phyloP scores from a whole-genome alignment of 1,284 basidiomycete genomes.

The Papiliotrema fonsecae region DNA sequence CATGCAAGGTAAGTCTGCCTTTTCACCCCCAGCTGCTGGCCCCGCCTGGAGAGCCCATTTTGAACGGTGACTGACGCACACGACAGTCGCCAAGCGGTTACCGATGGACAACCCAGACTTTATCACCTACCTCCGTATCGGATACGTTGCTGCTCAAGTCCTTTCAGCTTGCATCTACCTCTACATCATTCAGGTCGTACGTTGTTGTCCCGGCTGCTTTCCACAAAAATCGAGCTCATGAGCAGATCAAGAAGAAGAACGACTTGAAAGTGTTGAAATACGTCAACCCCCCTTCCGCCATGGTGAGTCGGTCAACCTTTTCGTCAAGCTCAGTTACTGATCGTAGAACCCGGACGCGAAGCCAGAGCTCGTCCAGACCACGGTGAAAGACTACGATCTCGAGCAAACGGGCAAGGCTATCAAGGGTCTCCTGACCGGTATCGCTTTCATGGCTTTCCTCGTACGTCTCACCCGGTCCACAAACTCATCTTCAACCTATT shows the following conservation, averaged over 20 bases:
- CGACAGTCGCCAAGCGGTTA: constrained; percentile 73
- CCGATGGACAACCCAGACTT: constrained; percentile 85
- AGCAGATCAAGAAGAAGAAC: constrained; percentile 85
- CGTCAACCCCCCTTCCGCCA: constrained; percentile 52
- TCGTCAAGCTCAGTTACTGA: not conserved
- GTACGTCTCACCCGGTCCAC: constrained; percentile 14
- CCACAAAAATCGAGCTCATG: not conserved
- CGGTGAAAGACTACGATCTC: constrained; percentile 89
- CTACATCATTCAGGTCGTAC: constrained; percentile 36
- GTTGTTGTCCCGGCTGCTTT: constrained; percentile 4
- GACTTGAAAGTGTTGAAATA: constrained; percentile 95
- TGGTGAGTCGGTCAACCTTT: constrained; percentile 26
- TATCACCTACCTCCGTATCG: constrained; percentile 75
- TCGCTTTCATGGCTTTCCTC: constrained; percentile 83
- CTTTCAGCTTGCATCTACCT: constrained; percentile 38
- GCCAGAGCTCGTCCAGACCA: constrained; percentile 82
- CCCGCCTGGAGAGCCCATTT: too few relatives aligned
- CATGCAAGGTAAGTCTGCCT: constrained; percentile 66
- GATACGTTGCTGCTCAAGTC: constrained; percentile 65
- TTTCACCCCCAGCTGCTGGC: not conserved
- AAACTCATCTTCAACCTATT: not conserved
- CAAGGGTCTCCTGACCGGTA: constrained; percentile 65
- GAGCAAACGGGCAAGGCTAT: constrained; percentile 81
- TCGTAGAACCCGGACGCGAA: constrained; percentile 61
- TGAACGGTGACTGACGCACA: too few relatives aligned